Percentiles rank a stretch among this genome's conserved stretches.
Conservation (phyloP, 1,284 basidiomycete species). For the Termitomyces sp. region DNA sequence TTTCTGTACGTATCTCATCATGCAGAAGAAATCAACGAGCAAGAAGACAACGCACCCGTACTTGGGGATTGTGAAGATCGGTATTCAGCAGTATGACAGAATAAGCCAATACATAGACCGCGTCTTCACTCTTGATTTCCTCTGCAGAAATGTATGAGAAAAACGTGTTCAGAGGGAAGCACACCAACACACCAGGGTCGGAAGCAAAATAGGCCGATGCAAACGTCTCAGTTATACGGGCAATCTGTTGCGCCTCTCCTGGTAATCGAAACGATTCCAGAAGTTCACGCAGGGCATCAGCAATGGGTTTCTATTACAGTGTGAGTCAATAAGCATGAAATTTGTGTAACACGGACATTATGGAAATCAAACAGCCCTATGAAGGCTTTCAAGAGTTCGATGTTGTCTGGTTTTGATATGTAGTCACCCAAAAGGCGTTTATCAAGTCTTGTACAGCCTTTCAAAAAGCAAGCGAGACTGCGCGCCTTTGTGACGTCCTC, state of each 20-base stretch:
- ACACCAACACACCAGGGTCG: conserved; percentile 54
- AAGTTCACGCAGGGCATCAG: conserved; percentile 93
- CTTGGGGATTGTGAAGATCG: conserved; percentile 95
- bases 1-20: conserved; percentile 50
- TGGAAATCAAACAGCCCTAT: conserved; percentile 89
- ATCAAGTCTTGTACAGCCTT: conserved; percentile 82
- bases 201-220: conserved; percentile 88
- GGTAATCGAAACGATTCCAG: conserved; percentile 94
- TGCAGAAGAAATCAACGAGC: background rate
- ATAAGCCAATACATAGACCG: conserved; percentile 91
- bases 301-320: conserved; percentile 74
- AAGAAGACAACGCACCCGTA: conserved; percentile 55
- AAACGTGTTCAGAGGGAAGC: background rate
- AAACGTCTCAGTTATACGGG: conserved; percentile 93
- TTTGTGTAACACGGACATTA: conserved; percentile 49
- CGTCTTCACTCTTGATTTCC: conserved; percentile 89
- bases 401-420: conserved; percentile 85
- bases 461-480: conserved; percentile 82
- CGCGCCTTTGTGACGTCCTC: conserved; percentile 49
- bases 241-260: conserved; percentile 93
- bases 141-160: conserved; percentile 33
- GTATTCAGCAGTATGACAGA: conserved; percentile 99
- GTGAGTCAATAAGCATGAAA: background rate
- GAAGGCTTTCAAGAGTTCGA: conserved; percentile 84
- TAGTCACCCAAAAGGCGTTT: conserved; percentile 95